Base-by-base conservation (phyloP, 2,329 filamentous ascomycete species). In the Aaosphaeria arxii region DNA sequence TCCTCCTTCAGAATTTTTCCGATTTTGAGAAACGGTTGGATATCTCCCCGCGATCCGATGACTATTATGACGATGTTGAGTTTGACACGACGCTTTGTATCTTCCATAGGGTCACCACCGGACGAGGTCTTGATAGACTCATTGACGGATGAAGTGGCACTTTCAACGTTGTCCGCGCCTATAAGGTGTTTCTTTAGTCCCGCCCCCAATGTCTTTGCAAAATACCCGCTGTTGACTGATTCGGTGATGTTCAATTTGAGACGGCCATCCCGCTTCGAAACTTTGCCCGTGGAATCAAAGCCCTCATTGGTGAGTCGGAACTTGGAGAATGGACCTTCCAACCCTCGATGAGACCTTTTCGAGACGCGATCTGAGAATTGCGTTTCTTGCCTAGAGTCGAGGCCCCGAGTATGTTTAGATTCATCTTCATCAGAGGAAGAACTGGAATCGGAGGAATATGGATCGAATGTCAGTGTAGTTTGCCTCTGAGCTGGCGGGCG, bases 21-120 rank as follows among this genome's bases (percentile, higher is more conserved):
- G 43, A 94, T 80, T 55, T 84, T 84, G 17, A 94, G 69, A 52
- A 94, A 94, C 0, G 89, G 89, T 62, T 94, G 89, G 2, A 88
- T 85, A 61, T 94, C 89, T 33, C 89, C 89, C 43, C 89, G 78
- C 3, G 84, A 88, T 3, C 89, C 89, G 57, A 92, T 90, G 5
- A 92, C 86, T 81, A 91, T 90, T 58, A 92, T 85, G 30, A 91
- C 87, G 45, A 94, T 87, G 64, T 91, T 91, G 42, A 94, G 73
- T 7, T 66, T 74, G 1, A 84, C 78, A n/a, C 70, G 57, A 29
- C 53, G 55, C 11, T 54, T 52, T 4, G 57, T 57, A 42, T 69
- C 53, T 47, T 69, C 63, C 67, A 69, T 69, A 4, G 60, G 56
- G 36, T 69, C 66, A 7, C 66, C 59, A 39, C 69, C 61, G 5